Conservation (phyloP, 164 flowering plant genomes). For the Berberis vulgaris region DNA sequence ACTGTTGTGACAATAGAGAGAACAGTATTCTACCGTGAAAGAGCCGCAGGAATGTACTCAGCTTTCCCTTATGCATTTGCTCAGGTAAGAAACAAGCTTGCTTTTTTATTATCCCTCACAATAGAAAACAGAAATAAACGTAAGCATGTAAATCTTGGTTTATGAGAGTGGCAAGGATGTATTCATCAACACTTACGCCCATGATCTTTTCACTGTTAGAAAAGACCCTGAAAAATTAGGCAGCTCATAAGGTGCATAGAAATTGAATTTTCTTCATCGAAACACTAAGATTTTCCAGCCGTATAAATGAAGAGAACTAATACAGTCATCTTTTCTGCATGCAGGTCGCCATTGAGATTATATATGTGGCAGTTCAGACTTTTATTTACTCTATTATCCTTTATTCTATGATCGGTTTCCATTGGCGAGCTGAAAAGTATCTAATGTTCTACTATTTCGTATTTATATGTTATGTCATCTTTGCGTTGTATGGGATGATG, state of each 20-base stretch:
- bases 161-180: too few relatives aligned
- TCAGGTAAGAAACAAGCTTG: conserved; percentile 31
- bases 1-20: conserved; percentile 49
- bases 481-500: conserved; percentile 52
- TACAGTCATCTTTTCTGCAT: background rate
- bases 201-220: too few relatives aligned
- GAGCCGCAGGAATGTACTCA: conserved; percentile 82
- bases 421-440: conserved; percentile 30
- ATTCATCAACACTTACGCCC: too few relatives aligned
- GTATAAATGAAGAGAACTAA: background rate
- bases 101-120: background rate
- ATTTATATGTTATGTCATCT: conserved; percentile 38
- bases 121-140: too few relatives aligned
- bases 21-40: conserved; percentile 78
- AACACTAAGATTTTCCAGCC: too few relatives aligned
- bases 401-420: conserved; percentile 44
- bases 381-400: conserved; percentile 30
- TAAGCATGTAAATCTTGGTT: too few relatives aligned
- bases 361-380: conserved; percentile 35
- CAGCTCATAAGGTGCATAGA: background rate
- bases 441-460: conserved; percentile 45
- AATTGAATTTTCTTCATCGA: background rate
- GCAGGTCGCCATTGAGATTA: conserved; percentile 39
- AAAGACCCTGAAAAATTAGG: background rate
- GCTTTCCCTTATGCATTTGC: conserved; percentile 64